Evolutionary conservation across 306 rosid species (phyloP).

Genomic region (Prunus salicina): DNA sequence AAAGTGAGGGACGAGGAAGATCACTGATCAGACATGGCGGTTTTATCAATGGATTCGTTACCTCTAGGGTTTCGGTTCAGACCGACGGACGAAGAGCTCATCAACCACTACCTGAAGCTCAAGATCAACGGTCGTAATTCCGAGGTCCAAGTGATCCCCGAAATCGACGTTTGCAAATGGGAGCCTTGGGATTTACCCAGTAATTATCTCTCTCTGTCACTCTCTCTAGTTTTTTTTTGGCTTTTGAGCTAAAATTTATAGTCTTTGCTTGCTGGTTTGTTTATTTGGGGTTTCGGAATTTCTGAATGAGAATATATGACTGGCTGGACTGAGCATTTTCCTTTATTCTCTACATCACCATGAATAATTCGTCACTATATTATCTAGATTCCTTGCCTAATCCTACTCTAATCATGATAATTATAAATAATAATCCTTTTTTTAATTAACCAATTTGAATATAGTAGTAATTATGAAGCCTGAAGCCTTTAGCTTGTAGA

Average conservation of each 20-base stretch:
- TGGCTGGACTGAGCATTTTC: background rate
- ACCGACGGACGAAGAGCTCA: slow-evolving; percentile 62
- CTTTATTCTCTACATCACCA: slow-evolving; percentile 25
- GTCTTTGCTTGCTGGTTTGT: background rate
- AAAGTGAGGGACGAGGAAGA: background rate
- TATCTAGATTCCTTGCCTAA: slow-evolving; percentile 16
- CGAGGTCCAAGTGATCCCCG: slow-evolving; percentile 47
- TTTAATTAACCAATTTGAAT: background rate
- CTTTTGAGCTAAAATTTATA: background rate
- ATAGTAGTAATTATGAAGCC: background rate
- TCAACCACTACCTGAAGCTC: slow-evolving; percentile 42
- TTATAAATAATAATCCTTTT: background rate
- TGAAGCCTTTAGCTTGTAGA: background rate
- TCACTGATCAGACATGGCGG: slow-evolving; percentile 21
- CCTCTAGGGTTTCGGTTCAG: slow-evolving; percentile 57
- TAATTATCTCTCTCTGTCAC: slow-evolving; percentile 4
- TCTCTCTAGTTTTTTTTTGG: background rate
- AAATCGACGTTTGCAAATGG: slow-evolving; percentile 52
- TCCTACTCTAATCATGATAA: background rate
- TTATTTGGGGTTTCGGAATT: background rate
- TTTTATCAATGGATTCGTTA: slow-evolving; percentile 26
- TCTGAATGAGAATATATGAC: slow-evolving; percentile 7
- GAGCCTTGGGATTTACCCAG: slow-evolving; percentile 66
- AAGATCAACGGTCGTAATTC: slow-evolving; percentile 50
- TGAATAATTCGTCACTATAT: slow-evolving; percentile 13